These are phyloP conservation scores for Kodamaea laetipori DNA, from an alignment of 805 yeast species.

Conservation along the genomic window DNA sequence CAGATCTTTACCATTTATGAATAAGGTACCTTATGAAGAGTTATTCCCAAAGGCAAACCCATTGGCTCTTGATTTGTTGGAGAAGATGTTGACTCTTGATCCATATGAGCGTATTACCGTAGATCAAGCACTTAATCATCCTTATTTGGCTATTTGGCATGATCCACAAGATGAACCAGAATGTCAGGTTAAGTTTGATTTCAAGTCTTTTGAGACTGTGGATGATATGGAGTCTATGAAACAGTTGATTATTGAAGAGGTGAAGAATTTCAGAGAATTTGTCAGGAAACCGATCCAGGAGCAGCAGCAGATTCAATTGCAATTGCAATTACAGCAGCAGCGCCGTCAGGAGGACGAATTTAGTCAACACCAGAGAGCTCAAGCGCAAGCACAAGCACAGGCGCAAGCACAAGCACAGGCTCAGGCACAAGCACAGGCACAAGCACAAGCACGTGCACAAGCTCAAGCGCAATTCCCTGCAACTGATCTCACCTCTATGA, in stretches of 20 bases:
- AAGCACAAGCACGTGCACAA: conserved; percentile 14
- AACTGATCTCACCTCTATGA: conserved; percentile 10
- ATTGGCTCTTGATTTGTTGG: conserved; percentile 69
- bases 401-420: conserved; percentile 16
- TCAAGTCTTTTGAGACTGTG: conserved; percentile 75
- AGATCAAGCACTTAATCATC: conserved; percentile 85
- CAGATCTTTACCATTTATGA: conserved; percentile 79
- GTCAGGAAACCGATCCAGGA: conserved; percentile 75
- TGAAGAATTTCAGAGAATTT: conserved; percentile 71
- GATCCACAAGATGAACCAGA: conserved; percentile 84
- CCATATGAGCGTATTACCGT: conserved; percentile 84
- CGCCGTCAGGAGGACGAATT: conserved; percentile 29
- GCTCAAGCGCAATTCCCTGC: conserved; percentile 15
- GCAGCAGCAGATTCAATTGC: conserved; percentile 45
- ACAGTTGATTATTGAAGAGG: conserved; percentile 78
- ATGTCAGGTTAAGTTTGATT: conserved; percentile 80
- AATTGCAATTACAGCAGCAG: conserved; percentile 30
- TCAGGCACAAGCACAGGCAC: conserved; percentile 18
- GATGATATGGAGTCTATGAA: conserved; percentile 78
- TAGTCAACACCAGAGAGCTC: conserved; percentile 20
- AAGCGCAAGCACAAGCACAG: conserved; percentile 17
- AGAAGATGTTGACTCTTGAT: conserved; percentile 80
- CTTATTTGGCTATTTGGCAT: conserved; percentile 84
- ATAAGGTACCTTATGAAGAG: conserved; percentile 68
- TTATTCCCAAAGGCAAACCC: conserved; percentile 87